Evolutionary conservation across 331 rosid genomes (phyloP), one percentile per base, ranked within the genome.

Genomic region (Pyrus hybrid): DNA sequence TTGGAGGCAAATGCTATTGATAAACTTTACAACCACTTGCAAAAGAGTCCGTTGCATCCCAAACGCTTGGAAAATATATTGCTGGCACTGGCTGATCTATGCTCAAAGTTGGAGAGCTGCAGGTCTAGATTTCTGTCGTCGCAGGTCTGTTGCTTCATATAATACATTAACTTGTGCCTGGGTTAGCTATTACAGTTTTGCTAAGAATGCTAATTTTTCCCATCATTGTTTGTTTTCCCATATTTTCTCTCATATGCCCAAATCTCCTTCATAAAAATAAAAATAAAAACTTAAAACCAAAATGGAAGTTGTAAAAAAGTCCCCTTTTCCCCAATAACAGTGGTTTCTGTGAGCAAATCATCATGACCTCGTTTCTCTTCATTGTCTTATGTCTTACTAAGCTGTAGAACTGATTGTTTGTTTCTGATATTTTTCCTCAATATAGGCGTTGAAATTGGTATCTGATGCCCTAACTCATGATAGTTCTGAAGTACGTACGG

Each of bases 21-120:
- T 83, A 92, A 87, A 84, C 84, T 92, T 64, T 79, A 79, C 80
- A 77, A 76, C 74, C 82, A 84, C 82, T 87, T 92, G 88, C 90
- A 83, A 78, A 90, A 81, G 54, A 63, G 30, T 76, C 71, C 56
- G 41, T 71, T 82, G 13, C 78, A 78, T 75, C 85, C 92, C 41
- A 92, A 80, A 82, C 91, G 93, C 58, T 81, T 85, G 78, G 87
- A 90, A 80, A 96, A 96, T 74, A 63, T 86, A 57, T 83, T 88
- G 82, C 73, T 87, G 77, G 96, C 86, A 67, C 76, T 92, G 81
- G 92, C 91, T 74, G 87, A 92, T 73, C 79, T 92, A 37, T 92
- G 97, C 90, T 90, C 96, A 81, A 87, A 87, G 73, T 83, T 90
- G 91, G 97, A 92, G 87, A 73, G 91, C 83, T 90, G 97, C 83